phyloP scores from a whole-genome alignment of 495 filamentous ascomycete species.

The Neurospora sp. region DNA sequence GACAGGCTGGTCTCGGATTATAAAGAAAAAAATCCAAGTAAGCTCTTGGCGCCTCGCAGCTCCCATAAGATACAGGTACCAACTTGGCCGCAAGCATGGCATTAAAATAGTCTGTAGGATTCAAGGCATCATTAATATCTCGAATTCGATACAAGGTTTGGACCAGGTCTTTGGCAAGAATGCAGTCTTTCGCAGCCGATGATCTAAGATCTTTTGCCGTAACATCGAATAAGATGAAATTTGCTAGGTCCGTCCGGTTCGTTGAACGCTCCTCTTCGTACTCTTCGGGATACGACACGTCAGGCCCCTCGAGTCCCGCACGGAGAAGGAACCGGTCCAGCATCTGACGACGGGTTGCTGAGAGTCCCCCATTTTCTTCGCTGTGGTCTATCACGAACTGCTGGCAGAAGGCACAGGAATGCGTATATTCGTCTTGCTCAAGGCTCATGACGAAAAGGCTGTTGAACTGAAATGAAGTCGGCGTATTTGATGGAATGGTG shows the following conservation, averaged over 20 bases:
- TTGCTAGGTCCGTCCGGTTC: not conserved
- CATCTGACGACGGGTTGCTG: not conserved
- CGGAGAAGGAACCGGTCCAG: not conserved
- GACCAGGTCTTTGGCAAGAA: not conserved
- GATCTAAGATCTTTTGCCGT: not conserved
- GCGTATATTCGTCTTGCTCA: not conserved
- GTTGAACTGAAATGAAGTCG: not conserved
- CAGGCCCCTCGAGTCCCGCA: not conserved
- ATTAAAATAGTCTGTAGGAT: not conserved
- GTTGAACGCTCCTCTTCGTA: not conserved
- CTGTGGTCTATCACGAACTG: not conserved
- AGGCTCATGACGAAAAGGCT: not conserved
- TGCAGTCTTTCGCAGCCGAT: not conserved
- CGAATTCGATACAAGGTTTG: not conserved
- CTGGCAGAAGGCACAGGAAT: not conserved
- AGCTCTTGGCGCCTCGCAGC: not conserved
- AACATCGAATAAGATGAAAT: not conserved
- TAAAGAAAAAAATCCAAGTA: not conserved
- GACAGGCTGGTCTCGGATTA: not conserved
- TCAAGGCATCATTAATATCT: no score
- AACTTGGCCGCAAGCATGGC: not conserved
- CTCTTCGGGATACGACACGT: not conserved
- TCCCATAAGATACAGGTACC: not conserved
- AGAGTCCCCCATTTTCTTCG: not conserved
- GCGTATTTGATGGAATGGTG: not conserved